Percentiles rank a stretch among this genome's conserved stretches.
phyloP scores from a whole-genome alignment of 1,284 basidiomycete genomes.

The Papiliotrema flavescens region DNA sequence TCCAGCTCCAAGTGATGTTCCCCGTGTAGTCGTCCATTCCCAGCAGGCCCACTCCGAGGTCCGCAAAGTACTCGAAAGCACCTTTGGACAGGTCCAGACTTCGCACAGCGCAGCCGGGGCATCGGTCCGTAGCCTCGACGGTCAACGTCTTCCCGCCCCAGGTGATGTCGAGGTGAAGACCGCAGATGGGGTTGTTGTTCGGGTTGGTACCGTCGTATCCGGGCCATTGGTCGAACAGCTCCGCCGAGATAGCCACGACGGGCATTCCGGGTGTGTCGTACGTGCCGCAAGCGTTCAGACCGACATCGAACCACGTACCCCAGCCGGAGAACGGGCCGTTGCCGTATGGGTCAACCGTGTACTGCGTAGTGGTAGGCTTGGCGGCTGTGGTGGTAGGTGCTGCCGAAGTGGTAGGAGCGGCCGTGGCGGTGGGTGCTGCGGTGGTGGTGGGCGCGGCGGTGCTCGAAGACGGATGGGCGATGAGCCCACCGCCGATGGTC shows the following conservation, averaged over 20 bases:
- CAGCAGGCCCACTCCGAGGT: conserved; percentile 27
- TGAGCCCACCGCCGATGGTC: neutral
- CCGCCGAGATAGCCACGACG: conserved; percentile 50
- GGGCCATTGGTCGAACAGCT: conserved; percentile 52
- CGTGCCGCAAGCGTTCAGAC: conserved; percentile 38
- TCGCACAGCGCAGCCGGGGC: conserved; percentile 49
- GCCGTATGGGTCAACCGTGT: conserved; percentile 33
- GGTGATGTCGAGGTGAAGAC: conserved; percentile 46
- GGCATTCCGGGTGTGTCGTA: conserved; percentile 20
- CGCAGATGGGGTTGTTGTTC: conserved; percentile 55
- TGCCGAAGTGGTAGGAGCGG: neutral
- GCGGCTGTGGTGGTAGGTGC: neutral
- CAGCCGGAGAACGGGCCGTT: conserved; percentile 41
- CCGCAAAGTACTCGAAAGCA: conserved; percentile 50
- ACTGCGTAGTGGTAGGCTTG: conserved; percentile 1
- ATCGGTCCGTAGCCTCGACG: conserved; percentile 52
- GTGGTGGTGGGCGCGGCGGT: neutral
- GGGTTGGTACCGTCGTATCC: conserved; percentile 48
- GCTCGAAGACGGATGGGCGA: neutral
- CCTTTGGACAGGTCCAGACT: conserved; percentile 52
- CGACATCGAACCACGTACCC: conserved; percentile 42
- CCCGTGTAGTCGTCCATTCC: conserved; percentile 23
- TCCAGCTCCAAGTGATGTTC: conserved; percentile 38
- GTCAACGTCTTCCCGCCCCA: conserved; percentile 48
- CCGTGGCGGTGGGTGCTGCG: neutral